These are phyloP conservation scores for Crithidia acanthocephali DNA, from an alignment of 208 protist species.

Conservation along the genomic window DNA sequence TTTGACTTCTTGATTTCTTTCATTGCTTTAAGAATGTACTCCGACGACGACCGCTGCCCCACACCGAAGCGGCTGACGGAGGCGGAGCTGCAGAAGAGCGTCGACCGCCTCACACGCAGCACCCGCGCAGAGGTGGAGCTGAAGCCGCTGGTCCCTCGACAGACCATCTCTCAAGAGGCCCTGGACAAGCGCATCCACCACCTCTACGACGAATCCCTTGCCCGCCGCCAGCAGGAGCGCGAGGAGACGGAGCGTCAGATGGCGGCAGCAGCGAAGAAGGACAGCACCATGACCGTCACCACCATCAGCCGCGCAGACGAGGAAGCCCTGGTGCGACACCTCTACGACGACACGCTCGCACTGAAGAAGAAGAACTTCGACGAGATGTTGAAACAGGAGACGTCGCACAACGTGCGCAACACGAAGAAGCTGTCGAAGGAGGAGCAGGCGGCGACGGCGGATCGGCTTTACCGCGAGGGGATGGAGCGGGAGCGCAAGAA, in stretches of 20 bases:
- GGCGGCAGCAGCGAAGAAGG: conserved; percentile 55
- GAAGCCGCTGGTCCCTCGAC: conserved; percentile 45
- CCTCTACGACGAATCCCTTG: conserved; percentile 87
- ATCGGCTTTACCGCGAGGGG: conserved; percentile 71
- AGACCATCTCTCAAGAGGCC: conserved; percentile 55
- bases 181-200: conserved; percentile 69
- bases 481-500: conserved; percentile 80
- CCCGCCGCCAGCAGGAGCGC: conserved; percentile 41
- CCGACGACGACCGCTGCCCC: conserved; percentile 16
- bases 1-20: too few relatives aligned
- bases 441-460: conserved; percentile 46
- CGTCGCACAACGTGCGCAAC: conserved; percentile 22
- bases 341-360: conserved; percentile 78
- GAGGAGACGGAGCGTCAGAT: conserved; percentile 54
- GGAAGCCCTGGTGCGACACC: conserved; percentile 54
- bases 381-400: conserved; percentile 49
- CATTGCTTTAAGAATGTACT: conserved; percentile 28
- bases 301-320: conserved; percentile 44
- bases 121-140: conserved; percentile 36
- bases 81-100: conserved; percentile 75
- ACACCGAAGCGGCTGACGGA: conserved; percentile 43
- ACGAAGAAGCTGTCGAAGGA: conserved; percentile 44
- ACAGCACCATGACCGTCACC: conserved; percentile 35
- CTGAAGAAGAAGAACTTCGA: conserved; percentile 58
- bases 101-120: conserved; percentile 65